Conservation (phyloP, 2,329 filamentous ascomycete species). For the Cladosporium sp. region DNA sequence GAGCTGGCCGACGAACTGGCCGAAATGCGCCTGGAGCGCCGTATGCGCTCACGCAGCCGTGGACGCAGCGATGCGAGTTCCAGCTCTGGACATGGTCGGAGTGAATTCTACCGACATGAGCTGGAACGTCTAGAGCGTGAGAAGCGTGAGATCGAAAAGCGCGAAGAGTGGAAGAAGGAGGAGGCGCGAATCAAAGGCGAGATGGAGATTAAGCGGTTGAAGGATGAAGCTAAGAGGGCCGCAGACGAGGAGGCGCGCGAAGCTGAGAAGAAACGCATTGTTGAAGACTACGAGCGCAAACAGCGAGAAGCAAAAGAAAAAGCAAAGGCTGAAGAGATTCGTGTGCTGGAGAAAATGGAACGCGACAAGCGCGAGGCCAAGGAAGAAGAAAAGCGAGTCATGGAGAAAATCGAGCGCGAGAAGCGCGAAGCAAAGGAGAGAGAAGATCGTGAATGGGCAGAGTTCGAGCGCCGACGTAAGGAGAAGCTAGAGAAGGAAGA, state of each 20-base stretch:
- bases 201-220: slow-evolving; percentile 25
- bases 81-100: slow-evolving; percentile 26
- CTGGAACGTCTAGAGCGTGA: slow-evolving; percentile 33
- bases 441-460: slow-evolving; percentile 38
- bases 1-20: slow-evolving; percentile 28
- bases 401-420: slow-evolving; percentile 21
- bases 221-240: slow-evolving; percentile 26
- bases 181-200: slow-evolving; percentile 32
- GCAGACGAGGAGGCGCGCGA: slow-evolving; percentile 35
- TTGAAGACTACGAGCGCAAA: slow-evolving; percentile 37
- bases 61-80: slow-evolving; percentile 24
- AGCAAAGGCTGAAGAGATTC: slow-evolving; percentile 37
- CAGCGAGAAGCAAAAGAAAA: slow-evolving; percentile 31
- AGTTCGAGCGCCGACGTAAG: slow-evolving; percentile 37
- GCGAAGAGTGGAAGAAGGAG: slow-evolving; percentile 31
- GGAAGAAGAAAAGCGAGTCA: slow-evolving; percentile 33
- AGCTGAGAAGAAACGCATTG: slow-evolving; percentile 32
- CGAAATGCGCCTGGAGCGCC: slow-evolving; percentile 26
- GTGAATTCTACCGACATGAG: slow-evolving; percentile 25
- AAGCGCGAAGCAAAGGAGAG: slow-evolving; percentile 22
- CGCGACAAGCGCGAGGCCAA: slow-evolving; percentile 36
- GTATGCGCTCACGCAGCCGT: slow-evolving; percentile 32
- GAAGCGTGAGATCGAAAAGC: slow-evolving; percentile 29
- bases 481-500: slow-evolving; percentile 39
- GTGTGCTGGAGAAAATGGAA: slow-evolving; percentile 34